phyloP scores from a whole-genome alignment of 257 asterid species.

The Primulina huaijiensis region DNA sequence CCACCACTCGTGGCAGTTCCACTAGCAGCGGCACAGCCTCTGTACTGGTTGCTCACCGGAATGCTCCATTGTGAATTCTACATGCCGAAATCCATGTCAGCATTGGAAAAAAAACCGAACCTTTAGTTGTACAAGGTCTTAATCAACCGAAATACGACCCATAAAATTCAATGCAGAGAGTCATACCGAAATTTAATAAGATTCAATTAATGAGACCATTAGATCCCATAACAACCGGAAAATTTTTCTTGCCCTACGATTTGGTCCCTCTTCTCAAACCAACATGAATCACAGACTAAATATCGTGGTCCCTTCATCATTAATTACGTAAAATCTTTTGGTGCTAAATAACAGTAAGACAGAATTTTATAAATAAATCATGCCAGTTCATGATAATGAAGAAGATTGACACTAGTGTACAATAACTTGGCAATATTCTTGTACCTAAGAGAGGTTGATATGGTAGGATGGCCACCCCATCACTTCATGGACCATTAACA shows the following conservation, averaged over 20 bases:
- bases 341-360: constrained; percentile 15
- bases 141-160: neutral
- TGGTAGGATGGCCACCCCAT: constrained; percentile 22
- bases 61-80: constrained; percentile 54
- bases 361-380: neutral
- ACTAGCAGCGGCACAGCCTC: constrained; percentile 35
- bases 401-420: constrained; percentile 14
- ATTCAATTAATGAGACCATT: constrained; percentile 24
- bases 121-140: neutral
- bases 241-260: constrained; percentile 27
- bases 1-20: constrained; percentile 50
- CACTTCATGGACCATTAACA: constrained; percentile 30
- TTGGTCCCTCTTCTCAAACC: constrained; percentile 17
- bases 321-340: neutral
- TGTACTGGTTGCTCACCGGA: constrained; percentile 44
- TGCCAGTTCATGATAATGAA: constrained; percentile 21
- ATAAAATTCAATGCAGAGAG: neutral
- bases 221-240: constrained; percentile 33
- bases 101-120: neutral
- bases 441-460: constrained; percentile 20
- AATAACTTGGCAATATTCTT: constrained; percentile 28
- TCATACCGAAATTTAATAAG: neutral
- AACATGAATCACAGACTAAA: constrained; percentile 23
- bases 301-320: constrained; percentile 21
- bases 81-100: constrained; percentile 18